Conservation (phyloP, 2,329 filamentous ascomycete genomes). For the Phialemonium atrogriseum region DNA sequence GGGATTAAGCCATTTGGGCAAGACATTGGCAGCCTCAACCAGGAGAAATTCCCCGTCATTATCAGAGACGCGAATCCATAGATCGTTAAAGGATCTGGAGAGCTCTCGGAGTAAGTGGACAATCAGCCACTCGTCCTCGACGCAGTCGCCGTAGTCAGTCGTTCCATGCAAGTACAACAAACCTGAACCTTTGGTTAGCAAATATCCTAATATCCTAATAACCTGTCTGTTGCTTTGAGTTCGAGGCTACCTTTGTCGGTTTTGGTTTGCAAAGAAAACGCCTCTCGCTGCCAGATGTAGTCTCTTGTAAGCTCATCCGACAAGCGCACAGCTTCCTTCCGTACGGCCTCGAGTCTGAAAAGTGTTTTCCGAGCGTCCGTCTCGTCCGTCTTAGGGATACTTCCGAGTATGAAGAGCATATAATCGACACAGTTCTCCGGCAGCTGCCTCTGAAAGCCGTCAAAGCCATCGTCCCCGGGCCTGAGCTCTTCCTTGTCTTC, state of each 20-base stretch:
- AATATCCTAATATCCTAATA: constrained; percentile 7
- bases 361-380: constrained; percentile 49
- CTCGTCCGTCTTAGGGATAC: too few species aligned
- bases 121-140: constrained; percentile 96
- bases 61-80: constrained; percentile 80
- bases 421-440: constrained; percentile 86
- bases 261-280: constrained; percentile 62
- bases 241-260: constrained; percentile 45
- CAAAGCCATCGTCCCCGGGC: constrained; percentile 18
- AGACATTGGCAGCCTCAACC: constrained; percentile 80
- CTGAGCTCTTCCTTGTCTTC: too few species aligned
- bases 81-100: constrained; percentile 59
- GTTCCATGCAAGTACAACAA: constrained; percentile 61
- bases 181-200: constrained; percentile 22
- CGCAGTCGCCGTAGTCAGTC: constrained; percentile 86
- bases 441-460: constrained; percentile 32
- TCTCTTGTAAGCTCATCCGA: constrained; percentile 58
- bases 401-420: constrained; percentile 63
- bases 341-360: constrained; percentile 59
- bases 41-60: constrained; percentile 93
- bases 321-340: constrained; percentile 60
- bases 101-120: constrained; percentile 82
- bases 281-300: constrained; percentile 93
- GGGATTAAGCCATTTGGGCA: constrained; percentile 87
- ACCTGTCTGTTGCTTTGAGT: too few species aligned